Percentiles rank a stretch among this genome's conserved stretches.
phyloP scores from a whole-genome alignment of 345 rosid species.

The Leavenworthia alabamica region DNA sequence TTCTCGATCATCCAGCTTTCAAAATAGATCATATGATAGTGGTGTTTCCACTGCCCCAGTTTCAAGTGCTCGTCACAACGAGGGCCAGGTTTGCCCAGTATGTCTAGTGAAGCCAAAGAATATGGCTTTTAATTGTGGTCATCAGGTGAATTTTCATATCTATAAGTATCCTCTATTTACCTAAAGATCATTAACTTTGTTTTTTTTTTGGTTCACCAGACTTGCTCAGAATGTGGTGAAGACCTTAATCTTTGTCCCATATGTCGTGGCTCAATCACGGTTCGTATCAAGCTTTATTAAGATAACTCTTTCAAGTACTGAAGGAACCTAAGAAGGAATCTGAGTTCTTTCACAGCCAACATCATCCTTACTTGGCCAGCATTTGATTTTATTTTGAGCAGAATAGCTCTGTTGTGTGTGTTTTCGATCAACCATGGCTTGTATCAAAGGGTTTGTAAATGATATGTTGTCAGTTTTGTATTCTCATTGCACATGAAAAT shows the following conservation, averaged over 20 bases:
- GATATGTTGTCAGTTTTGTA: constrained; percentile 6
- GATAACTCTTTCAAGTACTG: too few relatives aligned
- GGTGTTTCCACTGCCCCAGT: constrained; percentile 29
- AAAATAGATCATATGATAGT: constrained; percentile 18
- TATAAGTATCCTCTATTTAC: neutral
- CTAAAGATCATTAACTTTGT: neutral
- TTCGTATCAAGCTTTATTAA: constrained; percentile 75
- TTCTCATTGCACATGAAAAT: neutral
- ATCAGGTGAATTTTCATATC: constrained; percentile 27
- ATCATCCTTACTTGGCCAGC: neutral
- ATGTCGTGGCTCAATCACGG: constrained; percentile 56
- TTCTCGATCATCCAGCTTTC: too few relatives aligned
- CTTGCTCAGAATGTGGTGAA: constrained; percentile 81
- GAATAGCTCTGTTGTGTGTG: neutral
- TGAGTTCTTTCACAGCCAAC: constrained; percentile 1
- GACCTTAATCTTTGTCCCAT: constrained; percentile 66
- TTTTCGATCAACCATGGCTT: neutral
- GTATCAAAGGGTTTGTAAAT: constrained; percentile 9
- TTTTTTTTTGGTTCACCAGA: constrained; percentile 33
- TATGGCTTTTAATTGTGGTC: constrained; percentile 97
- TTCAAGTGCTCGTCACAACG: constrained; percentile 31
- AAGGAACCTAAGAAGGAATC: too few relatives aligned
- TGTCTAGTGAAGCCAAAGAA: constrained; percentile 57
- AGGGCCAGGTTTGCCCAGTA: constrained; percentile 69
- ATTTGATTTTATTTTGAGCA: neutral